Base-by-base conservation (phyloP, 805 yeast genomes). In the Kazachstania viticola region DNA sequence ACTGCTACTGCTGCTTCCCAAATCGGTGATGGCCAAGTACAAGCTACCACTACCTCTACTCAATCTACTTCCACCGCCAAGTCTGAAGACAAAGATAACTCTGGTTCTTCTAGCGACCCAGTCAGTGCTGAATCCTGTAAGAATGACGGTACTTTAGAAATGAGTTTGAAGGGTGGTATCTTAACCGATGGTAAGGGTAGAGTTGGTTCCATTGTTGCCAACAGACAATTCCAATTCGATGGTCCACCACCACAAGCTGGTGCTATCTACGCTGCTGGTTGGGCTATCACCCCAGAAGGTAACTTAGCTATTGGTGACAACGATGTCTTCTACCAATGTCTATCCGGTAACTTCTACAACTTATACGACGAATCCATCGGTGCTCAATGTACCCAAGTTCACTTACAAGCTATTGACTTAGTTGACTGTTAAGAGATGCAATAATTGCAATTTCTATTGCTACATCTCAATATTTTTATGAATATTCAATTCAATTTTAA, bases 231-330 rank as follows among this genome's bases (percentile, higher is more conserved):
- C 71, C 88, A 79, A 64, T 79, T 79, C 50, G 88, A 79, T 56
- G 87, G 87, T 53, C 83, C 84, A 40, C 80, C 82, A 62, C 85
- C 87, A 51, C 88, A 79, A 66, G 82, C 79, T 21, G 81, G 80
- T 58, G 67, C 80, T 37, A 68, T 74, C 53, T 72, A 70, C 54
- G 80, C 82, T 46, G 74, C 69, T 36, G 81, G 82, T 42, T 75
- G 82, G 82, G 56, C 66, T 27, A 51, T 63, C 39, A 56, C 65
- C 34, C 69, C 68, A 41, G 76, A 67, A 14, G 72, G 71, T 58
- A 50, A 59, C 62, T 68, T 78, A 49, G 82, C 82, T 21, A 58
- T 78, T 39, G 85, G 83, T 59, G 58, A 61, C 46, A 51, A 58
- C 30, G 72, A 72, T 39, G 64, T 67, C 33, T 79, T 79, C 67